Percentiles rank a stretch among this genome's conserved stretches.
Conservation (phyloP, 2,329 filamentous ascomycete species). For the Fusarium papillatum region DNA sequence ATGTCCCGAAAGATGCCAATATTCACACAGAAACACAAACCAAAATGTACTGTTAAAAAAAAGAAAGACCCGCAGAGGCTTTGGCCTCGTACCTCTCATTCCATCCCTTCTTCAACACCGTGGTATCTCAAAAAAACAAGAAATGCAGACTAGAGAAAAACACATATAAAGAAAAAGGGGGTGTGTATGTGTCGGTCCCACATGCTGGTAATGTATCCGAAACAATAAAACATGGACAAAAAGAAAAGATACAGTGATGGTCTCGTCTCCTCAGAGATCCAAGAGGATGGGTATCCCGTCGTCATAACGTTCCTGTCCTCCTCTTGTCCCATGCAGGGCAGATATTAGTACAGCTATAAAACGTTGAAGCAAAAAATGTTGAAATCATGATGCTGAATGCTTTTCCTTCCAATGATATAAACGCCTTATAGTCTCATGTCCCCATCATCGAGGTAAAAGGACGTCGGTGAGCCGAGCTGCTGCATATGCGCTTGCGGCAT, state of each 20-base stretch:
- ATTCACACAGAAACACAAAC: slow-evolving; percentile 29
- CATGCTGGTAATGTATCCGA: slow-evolving; percentile 26
- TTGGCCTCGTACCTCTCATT: slow-evolving; percentile 30
- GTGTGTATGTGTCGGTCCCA: slow-evolving; percentile 22
- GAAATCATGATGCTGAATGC: slow-evolving; percentile 37
- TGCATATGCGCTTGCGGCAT: slow-evolving; percentile 44
- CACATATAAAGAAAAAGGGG: slow-evolving; percentile 19
- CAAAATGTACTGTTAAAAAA: slow-evolving; percentile 18
- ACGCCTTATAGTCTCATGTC: slow-evolving; percentile 45
- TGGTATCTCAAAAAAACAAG: slow-evolving; percentile 47
- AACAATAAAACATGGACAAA: slow-evolving; percentile 17
- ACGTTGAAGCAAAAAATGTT: slow-evolving; percentile 18
- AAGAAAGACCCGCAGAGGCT: slow-evolving; percentile 19
- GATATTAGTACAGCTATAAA: slow-evolving; percentile 44
- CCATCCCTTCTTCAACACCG: slow-evolving; percentile 42
- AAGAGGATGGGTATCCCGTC: slow-evolving; percentile 42
- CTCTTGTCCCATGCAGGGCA: slow-evolving; percentile 28
- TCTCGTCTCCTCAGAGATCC: slow-evolving; percentile 39
- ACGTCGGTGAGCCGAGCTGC: slow-evolving; percentile 44
- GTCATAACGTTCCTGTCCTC: slow-evolving; percentile 43
- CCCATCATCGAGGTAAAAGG: slow-evolving; percentile 45
- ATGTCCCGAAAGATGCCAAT: slow-evolving; percentile 33
- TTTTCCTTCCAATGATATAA: slow-evolving; percentile 33
- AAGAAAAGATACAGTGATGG: slow-evolving; percentile 26
- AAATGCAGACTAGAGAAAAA: slow-evolving; percentile 23